These are phyloP conservation scores for Blechomonas ayalai DNA, from an alignment of 208 protist species.

Conservation along the genomic window DNA sequence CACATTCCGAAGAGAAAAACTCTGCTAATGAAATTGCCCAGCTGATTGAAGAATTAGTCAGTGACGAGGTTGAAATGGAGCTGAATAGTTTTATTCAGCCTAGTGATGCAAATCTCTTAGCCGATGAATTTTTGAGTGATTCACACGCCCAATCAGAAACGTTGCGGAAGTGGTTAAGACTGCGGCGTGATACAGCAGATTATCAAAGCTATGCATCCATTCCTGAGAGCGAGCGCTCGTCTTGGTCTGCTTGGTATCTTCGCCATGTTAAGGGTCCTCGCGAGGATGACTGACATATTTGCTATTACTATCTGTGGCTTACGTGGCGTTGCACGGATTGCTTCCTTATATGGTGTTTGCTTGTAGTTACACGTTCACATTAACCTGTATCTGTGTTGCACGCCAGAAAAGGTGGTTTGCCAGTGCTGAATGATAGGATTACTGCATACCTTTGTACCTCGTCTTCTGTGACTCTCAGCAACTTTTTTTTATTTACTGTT, in stretches of 20 bases:
- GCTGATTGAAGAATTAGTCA: conserved; percentile 19
- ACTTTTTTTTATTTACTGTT: too few species aligned
- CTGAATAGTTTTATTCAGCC: conserved; percentile 17
- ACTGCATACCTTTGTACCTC: too few species aligned
- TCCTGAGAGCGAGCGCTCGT: conserved; percentile 46
- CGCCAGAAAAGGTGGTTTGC: too few species aligned
- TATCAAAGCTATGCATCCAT: conserved; percentile 67
- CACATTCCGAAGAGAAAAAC: neutral
- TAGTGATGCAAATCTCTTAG: conserved; percentile 32
- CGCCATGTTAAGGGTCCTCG: conserved; percentile 35
- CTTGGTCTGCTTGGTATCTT: conserved; percentile 76
- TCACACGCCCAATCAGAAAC: conserved; percentile 17
- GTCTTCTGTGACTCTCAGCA: too few species aligned
- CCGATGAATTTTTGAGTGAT: conserved; percentile 37
- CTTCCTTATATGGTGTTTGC: too few species aligned
- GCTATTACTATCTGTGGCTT: too few species aligned
- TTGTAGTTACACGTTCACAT: too few species aligned
- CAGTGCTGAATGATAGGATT: too few species aligned
- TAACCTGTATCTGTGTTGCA: too few species aligned
- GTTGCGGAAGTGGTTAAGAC: conserved; percentile 35
- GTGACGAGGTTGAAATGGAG: conserved; percentile 18
- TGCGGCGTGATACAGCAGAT: conserved; percentile 44
- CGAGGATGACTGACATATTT: conserved; percentile 1
- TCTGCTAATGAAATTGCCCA: conserved; percentile 7
- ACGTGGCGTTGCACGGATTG: too few species aligned